A percentile compares a stretch with the other conserved stretches of the same genome.
Conservation (phyloP, 352 stramenopile genomes). For the Plasmopara halstedii region DNA sequence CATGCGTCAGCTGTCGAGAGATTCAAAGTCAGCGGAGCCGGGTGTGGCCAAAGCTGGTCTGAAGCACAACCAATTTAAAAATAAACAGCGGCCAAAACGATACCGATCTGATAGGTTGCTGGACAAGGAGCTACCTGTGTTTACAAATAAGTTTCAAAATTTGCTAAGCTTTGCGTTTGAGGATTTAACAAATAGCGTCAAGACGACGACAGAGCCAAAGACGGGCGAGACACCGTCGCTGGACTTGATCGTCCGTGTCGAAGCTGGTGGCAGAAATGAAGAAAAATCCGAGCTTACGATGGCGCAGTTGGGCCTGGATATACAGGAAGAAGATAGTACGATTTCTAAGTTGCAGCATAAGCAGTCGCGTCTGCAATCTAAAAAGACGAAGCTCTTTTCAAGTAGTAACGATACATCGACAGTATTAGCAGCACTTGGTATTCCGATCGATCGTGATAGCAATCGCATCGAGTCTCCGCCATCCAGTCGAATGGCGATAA, state of each 20-base stretch:
- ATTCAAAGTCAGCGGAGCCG: no score
- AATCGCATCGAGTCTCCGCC: conserved; percentile 3
- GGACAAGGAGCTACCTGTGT: conserved; percentile 31
- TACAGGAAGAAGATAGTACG: conserved; percentile 17
- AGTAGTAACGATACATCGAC: conserved; percentile 19
- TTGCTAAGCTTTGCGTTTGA: conserved; percentile 68
- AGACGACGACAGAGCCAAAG: conserved; percentile 4
- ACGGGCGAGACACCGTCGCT: conserved; percentile 4
- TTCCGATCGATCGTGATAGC: conserved; percentile 17
- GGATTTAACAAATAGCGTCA: conserved; percentile 12
- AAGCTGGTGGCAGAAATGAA: conserved; percentile 11
- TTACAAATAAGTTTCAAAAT: conserved; percentile 84
- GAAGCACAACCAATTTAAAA: conserved; percentile 3
- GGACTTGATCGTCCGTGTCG: conserved; percentile 20
- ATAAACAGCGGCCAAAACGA: conserved; percentile 20
- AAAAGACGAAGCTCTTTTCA: conserved; percentile 34
- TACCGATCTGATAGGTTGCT: conserved; percentile 7
- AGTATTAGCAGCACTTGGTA: conserved; percentile 27
- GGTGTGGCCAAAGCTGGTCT: neutral
- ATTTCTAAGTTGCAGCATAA: conserved; percentile 34
- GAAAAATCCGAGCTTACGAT: conserved; percentile 29
- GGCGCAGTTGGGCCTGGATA: conserved; percentile 40
- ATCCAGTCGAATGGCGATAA: conserved; percentile 40
- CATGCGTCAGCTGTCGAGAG: conserved; percentile 11
- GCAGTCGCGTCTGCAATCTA: conserved; percentile 23